Evolutionary conservation across 108 stramenopile genomes (phyloP).

Genomic region (Nannochloropsis oceanica): DNA sequence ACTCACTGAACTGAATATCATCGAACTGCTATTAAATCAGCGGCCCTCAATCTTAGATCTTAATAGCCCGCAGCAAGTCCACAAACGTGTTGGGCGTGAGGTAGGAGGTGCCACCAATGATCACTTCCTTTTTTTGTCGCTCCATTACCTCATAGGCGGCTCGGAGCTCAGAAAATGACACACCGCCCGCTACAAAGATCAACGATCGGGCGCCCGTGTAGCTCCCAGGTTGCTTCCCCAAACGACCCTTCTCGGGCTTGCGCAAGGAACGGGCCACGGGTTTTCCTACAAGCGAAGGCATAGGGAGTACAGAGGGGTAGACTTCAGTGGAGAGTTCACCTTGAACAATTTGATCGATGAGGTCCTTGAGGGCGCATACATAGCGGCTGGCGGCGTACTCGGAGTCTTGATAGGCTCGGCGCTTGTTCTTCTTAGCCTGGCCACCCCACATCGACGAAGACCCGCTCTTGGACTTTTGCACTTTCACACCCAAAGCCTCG

Average conservation of each 20-base stretch:
- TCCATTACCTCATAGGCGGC: conserved; percentile 58
- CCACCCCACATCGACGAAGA: background rate
- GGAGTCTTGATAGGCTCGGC: conserved; percentile 43
- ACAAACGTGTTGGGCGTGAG: background rate
- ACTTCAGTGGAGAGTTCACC: conserved; percentile 56
- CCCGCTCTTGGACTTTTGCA: background rate
- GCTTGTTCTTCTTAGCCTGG: conserved; percentile 1
- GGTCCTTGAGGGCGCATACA: conserved; percentile 48
- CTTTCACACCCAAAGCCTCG: background rate
- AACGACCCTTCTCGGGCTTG: conserved; percentile 26
- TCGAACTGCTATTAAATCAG: background rate
- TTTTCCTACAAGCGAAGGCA: conserved; percentile 45
- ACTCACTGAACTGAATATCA: no score
- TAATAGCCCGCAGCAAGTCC: background rate
- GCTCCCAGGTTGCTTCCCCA: background rate
- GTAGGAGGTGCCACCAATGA: conserved; percentile 46
- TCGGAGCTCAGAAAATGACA: conserved; percentile 64
- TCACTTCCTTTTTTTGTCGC: conserved; percentile 50
- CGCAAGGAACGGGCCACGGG: conserved; percentile 39
- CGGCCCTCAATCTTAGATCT: background rate
- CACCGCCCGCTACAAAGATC: conserved; percentile 72
- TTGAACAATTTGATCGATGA: conserved; percentile 49
- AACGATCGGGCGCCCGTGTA: conserved; percentile 54
- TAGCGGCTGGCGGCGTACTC: conserved; percentile 69
- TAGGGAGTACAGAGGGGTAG: conserved; percentile 67